These are phyloP conservation scores for Colletotrichum tropicicola DNA, from an alignment of 2,329 filamentous ascomycete species.

Conservation along the genomic window DNA sequence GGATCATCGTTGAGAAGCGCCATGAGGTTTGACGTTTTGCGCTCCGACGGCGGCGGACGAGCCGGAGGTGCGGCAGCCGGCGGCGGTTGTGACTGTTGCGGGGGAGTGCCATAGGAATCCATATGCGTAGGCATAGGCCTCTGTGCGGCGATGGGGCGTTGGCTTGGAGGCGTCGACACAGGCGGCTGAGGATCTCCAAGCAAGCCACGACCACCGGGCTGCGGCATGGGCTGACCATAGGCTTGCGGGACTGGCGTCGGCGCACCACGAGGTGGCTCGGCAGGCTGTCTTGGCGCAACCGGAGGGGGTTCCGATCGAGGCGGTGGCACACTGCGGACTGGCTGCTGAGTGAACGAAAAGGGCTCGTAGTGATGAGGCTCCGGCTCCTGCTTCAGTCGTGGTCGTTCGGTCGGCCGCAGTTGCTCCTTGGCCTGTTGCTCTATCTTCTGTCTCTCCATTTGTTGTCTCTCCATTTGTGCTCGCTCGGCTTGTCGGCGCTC, in stretches of 20 bases:
- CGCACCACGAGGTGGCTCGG: slow-evolving; percentile 51
- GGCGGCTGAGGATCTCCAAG: slow-evolving; percentile 48
- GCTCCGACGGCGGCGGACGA: slow-evolving; percentile 53
- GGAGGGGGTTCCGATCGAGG: slow-evolving; percentile 51
- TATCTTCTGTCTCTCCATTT: slow-evolving; percentile 17
- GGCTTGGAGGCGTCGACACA: slow-evolving; percentile 38
- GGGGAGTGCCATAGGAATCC: slow-evolving; percentile 44
- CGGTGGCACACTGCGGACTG: slow-evolving; percentile 44
- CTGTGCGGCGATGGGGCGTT: slow-evolving; percentile 27
- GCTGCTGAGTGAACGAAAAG: slow-evolving; percentile 49
- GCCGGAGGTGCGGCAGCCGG: slow-evolving; percentile 50
- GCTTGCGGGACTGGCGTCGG: slow-evolving; percentile 42
- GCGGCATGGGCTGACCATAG: slow-evolving; percentile 47
- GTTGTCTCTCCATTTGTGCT: slow-evolving; percentile 24
- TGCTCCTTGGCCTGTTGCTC: neutral
- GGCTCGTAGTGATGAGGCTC: slow-evolving; percentile 57
- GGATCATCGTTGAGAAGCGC: slow-evolving; percentile 70
- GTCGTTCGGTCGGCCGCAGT: slow-evolving; percentile 34
- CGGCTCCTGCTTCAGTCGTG: slow-evolving; percentile 59
- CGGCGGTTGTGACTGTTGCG: slow-evolving; percentile 41
- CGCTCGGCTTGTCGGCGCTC: slow-evolving; percentile 8
- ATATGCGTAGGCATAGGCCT: slow-evolving; percentile 42
- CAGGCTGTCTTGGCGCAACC: slow-evolving; percentile 46
- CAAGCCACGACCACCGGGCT: slow-evolving; percentile 50
- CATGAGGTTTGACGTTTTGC: slow-evolving; percentile 72